A percentile compares a stretch with the other conserved stretches of the same genome.
These are phyloP conservation scores for Acanthamoeba culbertsoni DNA, from an alignment of 208 protist genomes.

Conservation along the genomic window DNA sequence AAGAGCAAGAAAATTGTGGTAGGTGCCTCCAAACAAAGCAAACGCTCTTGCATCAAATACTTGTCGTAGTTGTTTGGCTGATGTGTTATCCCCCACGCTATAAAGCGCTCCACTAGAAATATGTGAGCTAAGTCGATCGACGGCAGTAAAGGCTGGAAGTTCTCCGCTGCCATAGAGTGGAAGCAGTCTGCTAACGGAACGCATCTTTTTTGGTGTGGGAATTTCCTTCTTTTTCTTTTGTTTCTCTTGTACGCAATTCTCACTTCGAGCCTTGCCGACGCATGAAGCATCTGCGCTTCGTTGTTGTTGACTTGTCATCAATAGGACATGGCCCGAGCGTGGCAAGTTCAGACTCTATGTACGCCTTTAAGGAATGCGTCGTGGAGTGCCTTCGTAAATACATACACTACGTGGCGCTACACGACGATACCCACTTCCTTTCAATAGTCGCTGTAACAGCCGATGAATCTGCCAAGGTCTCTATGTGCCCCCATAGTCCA, in stretches of 20 bases:
- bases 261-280: background rate
- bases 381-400: background rate
- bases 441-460: background rate
- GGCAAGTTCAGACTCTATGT: background rate
- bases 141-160: too few relatives aligned
- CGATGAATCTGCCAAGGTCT: background rate
- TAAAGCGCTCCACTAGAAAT: background rate
- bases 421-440: background rate
- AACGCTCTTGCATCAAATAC: background rate
- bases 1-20: slow-evolving; percentile 42
- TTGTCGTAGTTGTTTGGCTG: background rate
- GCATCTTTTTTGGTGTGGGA: too few relatives aligned
- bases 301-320: background rate
- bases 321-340: background rate
- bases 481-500: background rate
- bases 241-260: background rate
- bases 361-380: background rate
- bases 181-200: too few relatives aligned
- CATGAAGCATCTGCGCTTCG: background rate
- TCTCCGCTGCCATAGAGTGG: background rate
- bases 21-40: slow-evolving; percentile 30
- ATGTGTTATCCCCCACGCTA: background rate
- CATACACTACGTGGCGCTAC: background rate
- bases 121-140: too few relatives aligned
- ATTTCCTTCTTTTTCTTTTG: background rate